phyloP scores from a whole-genome alignment of 495 filamentous ascomycete genomes.

The Penicillium macrosclerotiorum region DNA sequence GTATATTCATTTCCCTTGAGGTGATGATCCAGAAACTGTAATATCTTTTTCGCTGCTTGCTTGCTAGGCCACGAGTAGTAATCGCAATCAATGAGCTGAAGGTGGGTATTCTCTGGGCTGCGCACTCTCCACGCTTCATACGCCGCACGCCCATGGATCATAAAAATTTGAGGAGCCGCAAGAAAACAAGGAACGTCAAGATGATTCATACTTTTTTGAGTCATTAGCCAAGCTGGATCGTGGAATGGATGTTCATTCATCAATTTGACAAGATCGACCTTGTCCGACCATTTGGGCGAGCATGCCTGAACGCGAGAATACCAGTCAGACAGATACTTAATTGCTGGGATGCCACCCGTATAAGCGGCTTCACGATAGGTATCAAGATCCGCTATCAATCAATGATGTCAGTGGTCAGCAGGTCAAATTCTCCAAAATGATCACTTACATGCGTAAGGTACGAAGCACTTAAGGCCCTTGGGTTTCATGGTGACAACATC shows the following conservation, averaged over 20 bases:
- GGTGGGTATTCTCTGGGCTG: background rate
- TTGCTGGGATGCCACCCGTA: background rate
- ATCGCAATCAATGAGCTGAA: background rate
- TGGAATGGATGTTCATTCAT: background rate
- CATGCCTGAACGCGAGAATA: background rate
- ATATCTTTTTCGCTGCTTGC: background rate
- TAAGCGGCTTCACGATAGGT: background rate
- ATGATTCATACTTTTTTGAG: background rate
- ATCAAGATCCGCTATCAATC: background rate
- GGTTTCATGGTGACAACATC: background rate
- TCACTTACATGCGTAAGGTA: slow-evolving; percentile 1
- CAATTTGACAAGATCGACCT: background rate
- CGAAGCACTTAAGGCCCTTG: background rate
- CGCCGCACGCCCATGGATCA: background rate
- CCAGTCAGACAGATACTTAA: background rate
- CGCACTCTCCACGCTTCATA: slow-evolving; percentile 1
- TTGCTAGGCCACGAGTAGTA: slow-evolving; percentile 2
- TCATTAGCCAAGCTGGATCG: background rate
- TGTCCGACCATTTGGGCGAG: background rate
- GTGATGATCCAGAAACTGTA: slow-evolving; percentile 1
- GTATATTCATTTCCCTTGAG: background rate
- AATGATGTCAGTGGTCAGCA: too few relatives aligned
- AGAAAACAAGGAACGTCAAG: slow-evolving; percentile 1
- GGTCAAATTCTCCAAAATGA: too few relatives aligned
- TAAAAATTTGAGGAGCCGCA: slow-evolving; percentile 1